phyloP scores from a whole-genome alignment of 805 yeast genomes.

The Metschnikowia kunwiensis region DNA sequence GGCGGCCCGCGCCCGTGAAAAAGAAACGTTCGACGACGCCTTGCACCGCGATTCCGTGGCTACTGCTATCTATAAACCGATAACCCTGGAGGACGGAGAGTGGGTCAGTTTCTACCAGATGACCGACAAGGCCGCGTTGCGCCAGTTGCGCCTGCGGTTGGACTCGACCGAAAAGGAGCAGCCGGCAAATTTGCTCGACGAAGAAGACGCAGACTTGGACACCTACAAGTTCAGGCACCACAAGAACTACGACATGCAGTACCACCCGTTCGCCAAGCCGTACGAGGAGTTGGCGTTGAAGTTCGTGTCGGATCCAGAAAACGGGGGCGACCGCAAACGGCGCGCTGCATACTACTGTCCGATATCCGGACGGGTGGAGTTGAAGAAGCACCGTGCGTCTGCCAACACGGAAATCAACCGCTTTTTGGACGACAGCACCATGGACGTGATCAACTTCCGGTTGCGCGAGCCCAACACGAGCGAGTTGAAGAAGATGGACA shows the following conservation, averaged over 20 bases:
- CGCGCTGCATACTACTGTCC: conserved; percentile 74
- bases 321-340: conserved; percentile 33
- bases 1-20: conserved; percentile 27
- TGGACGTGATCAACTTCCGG: conserved; percentile 58
- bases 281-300: conserved; percentile 68
- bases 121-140: conserved; percentile 25
- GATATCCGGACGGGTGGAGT: conserved; percentile 68
- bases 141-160: conserved; percentile 25
- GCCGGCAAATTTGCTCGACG: conserved; percentile 41
- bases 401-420: conserved; percentile 51
- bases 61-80: conserved; percentile 70
- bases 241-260: conserved; percentile 78
- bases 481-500: conserved; percentile 68
- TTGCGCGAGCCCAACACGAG: conserved; percentile 71
- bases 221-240: conserved; percentile 57
- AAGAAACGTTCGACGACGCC: conserved; percentile 25
- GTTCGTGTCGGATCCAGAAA: conserved; percentile 40
- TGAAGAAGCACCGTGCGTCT: conserved; percentile 80
- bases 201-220: conserved; percentile 39
- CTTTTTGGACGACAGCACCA: conserved; percentile 52
- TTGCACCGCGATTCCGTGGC: conserved; percentile 40
- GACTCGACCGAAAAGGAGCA: conserved; percentile 43
- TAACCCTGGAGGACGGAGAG: conserved; percentile 66
- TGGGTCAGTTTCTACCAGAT: conserved; percentile 62
- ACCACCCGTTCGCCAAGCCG: conserved; percentile 43